Percentiles rank a stretch among this genome's conserved stretches.
Conservation (phyloP, 2,329 filamentous ascomycete genomes). For the Fonsecaea monophora region DNA sequence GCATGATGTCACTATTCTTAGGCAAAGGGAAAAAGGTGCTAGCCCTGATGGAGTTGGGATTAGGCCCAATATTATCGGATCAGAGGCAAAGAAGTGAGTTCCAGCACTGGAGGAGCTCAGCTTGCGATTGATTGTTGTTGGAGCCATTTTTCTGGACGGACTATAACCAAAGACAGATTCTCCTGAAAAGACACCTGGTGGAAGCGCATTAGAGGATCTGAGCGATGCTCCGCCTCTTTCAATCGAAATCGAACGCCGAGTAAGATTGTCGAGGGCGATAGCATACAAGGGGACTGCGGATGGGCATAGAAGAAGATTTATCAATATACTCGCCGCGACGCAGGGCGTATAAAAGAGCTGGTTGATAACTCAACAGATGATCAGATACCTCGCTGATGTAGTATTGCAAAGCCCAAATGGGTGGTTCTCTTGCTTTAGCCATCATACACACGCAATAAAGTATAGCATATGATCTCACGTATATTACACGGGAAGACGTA, state of each 20-base stretch:
- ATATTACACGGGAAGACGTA: background rate
- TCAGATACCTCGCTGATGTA: too few relatives aligned
- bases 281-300: background rate
- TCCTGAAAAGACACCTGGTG: background rate
- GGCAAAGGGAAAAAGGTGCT: slow-evolving; percentile 84
- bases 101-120: slow-evolving; percentile 90
- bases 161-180: slow-evolving; percentile 53
- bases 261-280: background rate
- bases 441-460: background rate
- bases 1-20: slow-evolving; percentile 55
- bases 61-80: slow-evolving; percentile 79
- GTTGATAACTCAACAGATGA: too few relatives aligned
- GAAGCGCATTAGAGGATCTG: background rate
- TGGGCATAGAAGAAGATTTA: background rate
- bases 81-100: slow-evolving; percentile 94
- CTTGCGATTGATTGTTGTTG: too few relatives aligned
- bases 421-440: too few relatives aligned
- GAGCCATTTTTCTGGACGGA: too few relatives aligned
- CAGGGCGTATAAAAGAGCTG: too few relatives aligned
- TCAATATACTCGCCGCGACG: too few relatives aligned
- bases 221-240: background rate
- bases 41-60: slow-evolving; percentile 76
- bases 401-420: too few relatives aligned
- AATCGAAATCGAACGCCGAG: background rate
- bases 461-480: background rate